These are phyloP conservation scores for Rubroshorea leprosula DNA, from an alignment of 345 rosid genomes.

Conservation along the genomic window DNA sequence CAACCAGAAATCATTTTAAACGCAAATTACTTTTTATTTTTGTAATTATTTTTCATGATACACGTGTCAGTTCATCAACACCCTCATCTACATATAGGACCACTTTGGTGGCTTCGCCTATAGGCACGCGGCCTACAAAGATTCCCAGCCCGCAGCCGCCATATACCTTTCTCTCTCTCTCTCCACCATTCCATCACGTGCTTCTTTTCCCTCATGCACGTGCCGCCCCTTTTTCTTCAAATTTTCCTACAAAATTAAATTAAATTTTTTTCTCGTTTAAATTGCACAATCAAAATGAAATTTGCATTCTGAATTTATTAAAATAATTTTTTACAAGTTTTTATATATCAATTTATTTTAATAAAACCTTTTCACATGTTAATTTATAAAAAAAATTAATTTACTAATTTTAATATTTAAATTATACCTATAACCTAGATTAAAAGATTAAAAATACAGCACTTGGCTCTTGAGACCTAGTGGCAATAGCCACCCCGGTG, in stretches of 20 bases:
- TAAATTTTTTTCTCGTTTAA: too few relatives aligned
- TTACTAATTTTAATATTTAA: too few relatives aligned
- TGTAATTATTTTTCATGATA: not conserved
- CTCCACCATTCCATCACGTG: conserved; percentile 28
- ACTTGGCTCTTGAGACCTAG: too few relatives aligned
- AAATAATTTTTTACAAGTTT: too few relatives aligned
- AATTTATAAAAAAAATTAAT: not conserved
- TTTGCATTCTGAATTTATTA: too few relatives aligned
- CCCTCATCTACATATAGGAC: conserved; percentile 20
- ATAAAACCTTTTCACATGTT: not conserved
- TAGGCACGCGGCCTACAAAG: conserved; percentile 39
- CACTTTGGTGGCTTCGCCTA: conserved; percentile 26
- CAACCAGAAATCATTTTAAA: conserved; percentile 15
- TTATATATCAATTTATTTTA: not conserved
- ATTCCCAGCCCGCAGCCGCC: conserved; percentile 44
- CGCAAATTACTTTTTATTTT: too few relatives aligned
- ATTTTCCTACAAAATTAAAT: not conserved
- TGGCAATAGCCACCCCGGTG: too few relatives aligned
- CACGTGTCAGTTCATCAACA: conserved; percentile 31
- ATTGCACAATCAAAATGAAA: not conserved
- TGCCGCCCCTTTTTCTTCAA: not conserved
- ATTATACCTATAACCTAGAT: too few relatives aligned
- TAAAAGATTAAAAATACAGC: too few relatives aligned
- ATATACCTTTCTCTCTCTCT: conserved; percentile 5
- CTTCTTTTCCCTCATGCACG: conserved; percentile 12